phyloP scores from a whole-genome alignment of 1,284 basidiomycete genomes.

The Ceratobasidium sp. region DNA sequence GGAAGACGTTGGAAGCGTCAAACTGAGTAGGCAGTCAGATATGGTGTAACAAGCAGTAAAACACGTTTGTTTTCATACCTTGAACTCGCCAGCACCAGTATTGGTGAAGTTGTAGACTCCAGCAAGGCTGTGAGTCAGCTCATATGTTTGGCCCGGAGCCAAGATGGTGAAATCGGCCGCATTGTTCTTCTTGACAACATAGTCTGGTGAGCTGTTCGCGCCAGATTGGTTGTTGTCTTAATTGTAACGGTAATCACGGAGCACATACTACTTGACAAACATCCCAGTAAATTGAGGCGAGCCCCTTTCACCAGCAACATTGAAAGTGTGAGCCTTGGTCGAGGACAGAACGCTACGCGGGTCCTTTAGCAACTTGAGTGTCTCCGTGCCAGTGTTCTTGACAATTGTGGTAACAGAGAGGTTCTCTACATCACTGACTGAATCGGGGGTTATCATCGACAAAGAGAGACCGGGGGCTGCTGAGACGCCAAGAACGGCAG shows the following conservation, averaged over 20 bases:
- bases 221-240: neutral
- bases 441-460: constrained; percentile 48
- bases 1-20: constrained; percentile 35
- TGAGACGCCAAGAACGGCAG: constrained; percentile 23
- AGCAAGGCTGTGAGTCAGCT: constrained; percentile 36
- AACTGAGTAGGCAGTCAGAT: constrained; percentile 3
- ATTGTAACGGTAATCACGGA: neutral
- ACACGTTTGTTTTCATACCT: neutral
- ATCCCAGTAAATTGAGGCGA: constrained; percentile 41
- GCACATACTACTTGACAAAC: constrained; percentile 36
- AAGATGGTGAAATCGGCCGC: constrained; percentile 27
- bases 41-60: neutral
- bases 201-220: constrained; percentile 19
- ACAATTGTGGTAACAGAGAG: constrained; percentile 55
- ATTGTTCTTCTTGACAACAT: constrained; percentile 35
- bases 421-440: constrained; percentile 53
- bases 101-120: constrained; percentile 38
- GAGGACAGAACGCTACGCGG: constrained; percentile 54
- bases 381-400: constrained; percentile 59
- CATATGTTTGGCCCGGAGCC: constrained; percentile 34
- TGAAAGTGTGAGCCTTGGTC: constrained; percentile 56
- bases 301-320: constrained; percentile 53
- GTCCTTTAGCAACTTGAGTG: constrained; percentile 58
- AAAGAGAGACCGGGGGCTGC: constrained; percentile 30
- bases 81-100: constrained; percentile 37